Conservation (phyloP, 768 basidiomycete genomes). For the Tubosaeta sp. region DNA sequence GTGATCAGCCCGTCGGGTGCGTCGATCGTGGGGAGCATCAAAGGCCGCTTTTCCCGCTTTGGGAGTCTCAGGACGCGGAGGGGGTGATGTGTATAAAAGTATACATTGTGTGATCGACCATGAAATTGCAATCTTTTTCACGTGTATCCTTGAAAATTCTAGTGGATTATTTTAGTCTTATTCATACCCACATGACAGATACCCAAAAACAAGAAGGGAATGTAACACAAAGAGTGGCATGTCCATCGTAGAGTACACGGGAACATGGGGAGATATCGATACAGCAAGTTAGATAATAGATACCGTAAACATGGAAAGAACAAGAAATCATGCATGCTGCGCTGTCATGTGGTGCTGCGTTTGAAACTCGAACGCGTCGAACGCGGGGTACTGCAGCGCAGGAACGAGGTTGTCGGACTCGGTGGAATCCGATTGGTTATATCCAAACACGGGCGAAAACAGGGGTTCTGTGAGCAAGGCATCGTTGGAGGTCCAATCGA, state of each 20-base stretch:
- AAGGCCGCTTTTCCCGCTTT: constrained; percentile 71
- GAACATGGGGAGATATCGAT: constrained; percentile 20
- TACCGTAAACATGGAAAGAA: neutral
- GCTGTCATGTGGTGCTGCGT: constrained; percentile 23
- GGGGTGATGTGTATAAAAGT: constrained; percentile 11
- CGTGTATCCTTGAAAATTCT: neutral
- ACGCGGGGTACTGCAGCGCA: constrained; percentile 15
- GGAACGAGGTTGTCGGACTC: constrained; percentile 19
- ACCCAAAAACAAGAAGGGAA: constrained; percentile 15
- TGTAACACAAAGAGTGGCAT: constrained; percentile 11
- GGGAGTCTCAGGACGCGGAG: constrained; percentile 61
- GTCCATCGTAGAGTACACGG: constrained; percentile 8
- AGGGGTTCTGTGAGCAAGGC: constrained; percentile 14
- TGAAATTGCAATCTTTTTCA: neutral
- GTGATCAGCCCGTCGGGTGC: constrained; percentile 40
- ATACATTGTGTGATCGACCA: neutral
- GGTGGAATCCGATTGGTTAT: constrained; percentile 14
- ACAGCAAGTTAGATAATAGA: constrained; percentile 27
- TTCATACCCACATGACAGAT: constrained; percentile 11
- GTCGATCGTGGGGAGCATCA: constrained; percentile 62
- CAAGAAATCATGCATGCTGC: constrained; percentile 17
- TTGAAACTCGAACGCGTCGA: constrained; percentile 34
- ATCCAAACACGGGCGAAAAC: constrained; percentile 18
- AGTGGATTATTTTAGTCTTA: neutral
- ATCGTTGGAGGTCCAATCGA: constrained; percentile 15